These are phyloP conservation scores for Prunus yedoensis DNA, from an alignment of 331 rosid species.

Conservation along the genomic window DNA sequence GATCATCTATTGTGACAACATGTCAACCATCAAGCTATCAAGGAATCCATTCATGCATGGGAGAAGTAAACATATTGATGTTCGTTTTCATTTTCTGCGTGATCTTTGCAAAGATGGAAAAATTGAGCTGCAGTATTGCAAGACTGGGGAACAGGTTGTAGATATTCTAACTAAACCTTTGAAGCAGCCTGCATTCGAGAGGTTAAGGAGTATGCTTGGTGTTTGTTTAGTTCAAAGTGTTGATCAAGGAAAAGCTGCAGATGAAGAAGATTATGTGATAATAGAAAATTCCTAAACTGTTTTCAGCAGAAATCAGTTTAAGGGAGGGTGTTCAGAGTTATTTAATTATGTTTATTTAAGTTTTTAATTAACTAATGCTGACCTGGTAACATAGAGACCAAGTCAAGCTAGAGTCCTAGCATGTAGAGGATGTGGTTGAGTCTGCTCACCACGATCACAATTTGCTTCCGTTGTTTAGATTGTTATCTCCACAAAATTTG, in stretches of 20 bases:
- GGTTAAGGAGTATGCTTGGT: not conserved
- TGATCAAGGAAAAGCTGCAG: not conserved
- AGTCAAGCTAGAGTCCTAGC: too few relatives aligned
- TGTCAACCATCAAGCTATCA: not conserved
- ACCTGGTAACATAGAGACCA: too few relatives aligned
- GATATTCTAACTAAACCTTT: not conserved
- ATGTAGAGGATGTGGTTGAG: too few relatives aligned
- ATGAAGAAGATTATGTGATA: not conserved
- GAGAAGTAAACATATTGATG: too few relatives aligned
- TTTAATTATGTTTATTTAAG: too few relatives aligned
- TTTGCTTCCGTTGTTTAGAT: too few relatives aligned
- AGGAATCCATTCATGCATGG: slow-evolving; percentile 4
- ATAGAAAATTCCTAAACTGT: not conserved
- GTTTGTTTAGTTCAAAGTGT: not conserved
- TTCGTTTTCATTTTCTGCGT: not conserved
- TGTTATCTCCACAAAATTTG: too few relatives aligned
- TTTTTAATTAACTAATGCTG: too few relatives aligned
- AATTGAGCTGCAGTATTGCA: not conserved
- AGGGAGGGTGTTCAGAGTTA: not conserved
- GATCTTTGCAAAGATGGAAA: not conserved
- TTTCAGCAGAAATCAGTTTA: not conserved
- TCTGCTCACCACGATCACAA: too few relatives aligned
- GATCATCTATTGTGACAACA: not conserved
- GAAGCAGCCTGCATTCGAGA: not conserved
- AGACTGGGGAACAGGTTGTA: not conserved